Conservation (phyloP, 805 yeast genomes). For the Candida ponderosae region DNA sequence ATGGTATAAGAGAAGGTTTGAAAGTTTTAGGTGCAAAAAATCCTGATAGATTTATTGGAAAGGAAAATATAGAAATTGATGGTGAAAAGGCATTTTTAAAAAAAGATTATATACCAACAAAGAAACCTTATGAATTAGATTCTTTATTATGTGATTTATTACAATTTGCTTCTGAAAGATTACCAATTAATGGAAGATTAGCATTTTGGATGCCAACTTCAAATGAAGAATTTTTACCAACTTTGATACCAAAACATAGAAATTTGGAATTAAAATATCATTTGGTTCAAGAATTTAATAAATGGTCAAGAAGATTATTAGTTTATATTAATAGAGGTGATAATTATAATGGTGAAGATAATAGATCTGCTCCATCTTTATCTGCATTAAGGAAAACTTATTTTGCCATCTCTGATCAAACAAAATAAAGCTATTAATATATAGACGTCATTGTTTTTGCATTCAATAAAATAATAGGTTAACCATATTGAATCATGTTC, state of each 20-base stretch:
- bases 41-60: slow-evolving; percentile 59
- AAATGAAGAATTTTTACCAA: slow-evolving; percentile 67
- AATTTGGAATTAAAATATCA: slow-evolving; percentile 62
- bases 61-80: slow-evolving; percentile 66
- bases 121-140: slow-evolving; percentile 81
- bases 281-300: slow-evolving; percentile 82
- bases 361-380: slow-evolving; percentile 20
- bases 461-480: no score
- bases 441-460: no score
- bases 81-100: slow-evolving; percentile 73
- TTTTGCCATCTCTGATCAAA: slow-evolving; percentile 3
- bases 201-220: slow-evolving; percentile 99
- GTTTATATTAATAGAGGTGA: slow-evolving; percentile 69
- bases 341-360: slow-evolving; percentile 40
- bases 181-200: slow-evolving; percentile 70
- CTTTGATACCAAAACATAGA: slow-evolving; percentile 72
- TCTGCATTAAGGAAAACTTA: slow-evolving; percentile 21
- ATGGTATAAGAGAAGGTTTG: slow-evolving; percentile 93
- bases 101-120: slow-evolving; percentile 85
- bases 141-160: slow-evolving; percentile 71
- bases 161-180: slow-evolving; percentile 59
- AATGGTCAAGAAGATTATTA: slow-evolving; percentile 85
- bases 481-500: no score
- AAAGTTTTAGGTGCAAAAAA: slow-evolving; percentile 84
- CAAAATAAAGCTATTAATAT: no score